These are phyloP conservation scores for Phanerodontia chrysosporium DNA, from an alignment of 768 basidiomycete genomes.

Conservation along the genomic window DNA sequence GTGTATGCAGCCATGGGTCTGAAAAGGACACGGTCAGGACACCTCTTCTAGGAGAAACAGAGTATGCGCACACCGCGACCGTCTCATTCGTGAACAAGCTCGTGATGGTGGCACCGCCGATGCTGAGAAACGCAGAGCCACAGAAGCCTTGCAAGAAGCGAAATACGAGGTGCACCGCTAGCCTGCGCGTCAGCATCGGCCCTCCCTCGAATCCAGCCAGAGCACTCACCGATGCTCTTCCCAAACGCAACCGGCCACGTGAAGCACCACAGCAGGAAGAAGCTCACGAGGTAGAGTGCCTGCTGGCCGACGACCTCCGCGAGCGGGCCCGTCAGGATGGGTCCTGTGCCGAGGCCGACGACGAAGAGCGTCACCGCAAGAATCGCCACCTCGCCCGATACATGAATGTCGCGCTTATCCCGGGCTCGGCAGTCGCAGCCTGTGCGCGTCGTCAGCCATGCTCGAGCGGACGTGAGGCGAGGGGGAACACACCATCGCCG, in stretches of 20 bases:
- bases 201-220: neutral
- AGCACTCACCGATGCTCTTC: conserved; percentile 49
- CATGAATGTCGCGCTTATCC: conserved; percentile 31
- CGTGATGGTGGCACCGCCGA: conserved; percentile 53
- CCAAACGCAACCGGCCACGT: conserved; percentile 71
- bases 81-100: conserved; percentile 50
- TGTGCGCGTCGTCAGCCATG: conserved; percentile 3
- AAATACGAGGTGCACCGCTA: conserved; percentile 57
- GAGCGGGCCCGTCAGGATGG: conserved; percentile 27
- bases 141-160: conserved; percentile 49
- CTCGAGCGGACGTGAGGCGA: neutral
- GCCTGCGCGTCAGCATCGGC: neutral
- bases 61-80: conserved; percentile 50
- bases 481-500: conserved; percentile 17
- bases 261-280: conserved; percentile 50
- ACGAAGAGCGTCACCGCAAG: conserved; percentile 38
- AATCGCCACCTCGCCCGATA: conserved; percentile 36
- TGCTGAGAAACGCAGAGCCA: conserved; percentile 53
- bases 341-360: conserved; percentile 23
- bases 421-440: conserved; percentile 35
- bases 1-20: conserved; percentile 53
- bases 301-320: conserved; percentile 55
- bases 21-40: neutral
- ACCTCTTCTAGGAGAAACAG: neutral
- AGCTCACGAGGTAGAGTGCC: conserved; percentile 57